These are phyloP conservation scores for Cryptosporidium canis DNA, from an alignment of 169 alveolate genomes.

Conservation along the genomic window DNA sequence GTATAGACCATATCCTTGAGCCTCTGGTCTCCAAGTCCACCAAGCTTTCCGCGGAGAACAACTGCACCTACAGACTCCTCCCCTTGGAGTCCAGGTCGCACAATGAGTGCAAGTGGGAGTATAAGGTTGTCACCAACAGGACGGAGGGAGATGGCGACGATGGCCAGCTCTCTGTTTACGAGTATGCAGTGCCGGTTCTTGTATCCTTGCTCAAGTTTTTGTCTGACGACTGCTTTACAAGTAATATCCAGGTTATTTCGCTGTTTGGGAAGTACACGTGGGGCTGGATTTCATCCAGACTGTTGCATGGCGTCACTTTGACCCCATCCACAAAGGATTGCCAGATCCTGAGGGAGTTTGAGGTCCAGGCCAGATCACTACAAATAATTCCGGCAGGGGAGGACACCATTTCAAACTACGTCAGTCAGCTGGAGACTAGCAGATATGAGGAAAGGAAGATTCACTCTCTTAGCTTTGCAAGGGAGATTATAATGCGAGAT, in stretches of 20 bases:
- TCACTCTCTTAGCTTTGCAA: slow-evolving; percentile 15
- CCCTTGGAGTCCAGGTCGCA: slow-evolving; percentile 15
- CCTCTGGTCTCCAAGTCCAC: slow-evolving; percentile 21
- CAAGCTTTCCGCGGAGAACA: slow-evolving; percentile 23
- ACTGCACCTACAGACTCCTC: slow-evolving; percentile 7
- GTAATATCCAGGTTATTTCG: slow-evolving; percentile 48
- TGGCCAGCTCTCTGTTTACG: slow-evolving; percentile 20
- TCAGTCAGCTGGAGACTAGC: slow-evolving; percentile 57
- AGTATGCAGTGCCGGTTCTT: slow-evolving; percentile 22
- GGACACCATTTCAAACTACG: slow-evolving; percentile 31
- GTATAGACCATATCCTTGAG: slow-evolving; percentile 47
- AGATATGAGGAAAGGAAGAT: slow-evolving; percentile 65
- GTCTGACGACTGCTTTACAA: slow-evolving; percentile 37
- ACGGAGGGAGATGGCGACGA: neutral
- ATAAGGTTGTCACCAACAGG: slow-evolving; percentile 9
- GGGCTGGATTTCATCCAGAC: slow-evolving; percentile 39
- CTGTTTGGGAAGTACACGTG: slow-evolving; percentile 38
- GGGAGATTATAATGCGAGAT: slow-evolving; percentile 47
- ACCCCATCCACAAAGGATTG: slow-evolving; percentile 44
- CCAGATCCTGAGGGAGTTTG: slow-evolving; percentile 57
- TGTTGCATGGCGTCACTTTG: slow-evolving; percentile 15
- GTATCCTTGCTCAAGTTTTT: slow-evolving; percentile 18
- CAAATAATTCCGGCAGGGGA: slow-evolving; percentile 52
- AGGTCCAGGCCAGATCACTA: slow-evolving; percentile 59
- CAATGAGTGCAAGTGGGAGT: slow-evolving; percentile 47